A percentile compares a stretch with the other conserved stretches of the same genome.
Conservation (phyloP, 2,329 filamentous ascomycete genomes). For the Volutella citrinella region DNA sequence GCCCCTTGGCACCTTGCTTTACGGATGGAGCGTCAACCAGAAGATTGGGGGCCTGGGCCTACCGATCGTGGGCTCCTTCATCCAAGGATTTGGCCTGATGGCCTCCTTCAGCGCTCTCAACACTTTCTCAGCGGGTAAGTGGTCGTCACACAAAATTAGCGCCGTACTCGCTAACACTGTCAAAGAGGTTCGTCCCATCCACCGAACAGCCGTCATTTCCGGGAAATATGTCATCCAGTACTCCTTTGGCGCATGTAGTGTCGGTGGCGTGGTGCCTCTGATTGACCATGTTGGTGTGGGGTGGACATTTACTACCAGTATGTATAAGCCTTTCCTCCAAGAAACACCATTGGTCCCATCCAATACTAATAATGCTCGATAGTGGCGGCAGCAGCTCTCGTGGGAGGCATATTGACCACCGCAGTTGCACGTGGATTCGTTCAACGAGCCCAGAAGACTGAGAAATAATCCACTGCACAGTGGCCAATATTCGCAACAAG, state of each 20-base stretch:
- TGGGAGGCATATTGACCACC: too few relatives aligned
- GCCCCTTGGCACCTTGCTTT: conserved; percentile 29
- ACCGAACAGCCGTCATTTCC: conserved; percentile 23
- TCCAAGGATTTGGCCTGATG: conserved; percentile 33
- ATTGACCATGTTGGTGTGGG: conserved; percentile 21
- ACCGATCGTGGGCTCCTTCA: conserved; percentile 31
- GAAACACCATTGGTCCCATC: too few relatives aligned
- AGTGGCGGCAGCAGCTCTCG: too few relatives aligned
- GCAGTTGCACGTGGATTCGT: too few relatives aligned
- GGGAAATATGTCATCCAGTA: conserved; percentile 26
- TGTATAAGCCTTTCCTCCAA: too few relatives aligned
- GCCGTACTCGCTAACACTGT: conserved; percentile 9
- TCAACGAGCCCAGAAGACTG: too few relatives aligned
- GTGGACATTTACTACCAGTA: conserved; percentile 23
- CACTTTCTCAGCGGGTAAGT: conserved; percentile 36
- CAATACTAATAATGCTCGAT: too few relatives aligned
- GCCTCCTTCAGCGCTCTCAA: conserved; percentile 37
- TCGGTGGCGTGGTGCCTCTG: conserved; percentile 22
- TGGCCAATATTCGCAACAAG: too few relatives aligned
- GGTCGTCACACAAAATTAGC: too few relatives aligned
- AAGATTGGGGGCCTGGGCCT: conserved; percentile 31
- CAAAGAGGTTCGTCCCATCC: conserved; percentile 17
- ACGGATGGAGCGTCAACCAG: conserved; percentile 35
- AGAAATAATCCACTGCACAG: too few relatives aligned
- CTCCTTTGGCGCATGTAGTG: conserved; percentile 22